Base-by-base conservation (phyloP, 2,329 filamentous ascomycete genomes). In the Cadophora luteo-olivacea region DNA sequence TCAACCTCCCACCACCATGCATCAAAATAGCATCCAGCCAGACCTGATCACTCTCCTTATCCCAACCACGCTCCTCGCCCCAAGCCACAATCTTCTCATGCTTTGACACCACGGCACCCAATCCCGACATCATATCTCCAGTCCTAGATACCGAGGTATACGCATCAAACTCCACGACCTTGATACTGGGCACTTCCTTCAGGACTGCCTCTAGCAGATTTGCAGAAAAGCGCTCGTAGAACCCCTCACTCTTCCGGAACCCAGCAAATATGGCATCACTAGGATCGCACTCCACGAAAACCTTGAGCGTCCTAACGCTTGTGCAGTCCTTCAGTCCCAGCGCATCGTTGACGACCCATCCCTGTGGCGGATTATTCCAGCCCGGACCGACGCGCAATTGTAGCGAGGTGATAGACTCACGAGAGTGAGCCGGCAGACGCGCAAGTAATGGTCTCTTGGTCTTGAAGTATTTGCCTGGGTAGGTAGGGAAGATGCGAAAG, bases 241-340 rank as follows among this genome's bases (percentile, higher is more conserved):
- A 93, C 1, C 89, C 87, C 32, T 89, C 85, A 32, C 85, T 84
- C 65, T 70, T 72, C 25, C 76, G 72, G 74, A 91, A 94, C 0
- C 90, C 91, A 65, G 87, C 86, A 74, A 92, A 93, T 24, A 88
- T 81, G 33, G 83, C 84, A 73, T 91, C 85, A 64, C 88, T 91
- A 0, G 92, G 91, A 75, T 94, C 92, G 71, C 86, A 87, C 78
- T 94, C 88, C 29, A 93, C 87, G 75, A 92, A 92, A 12, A 94
- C 85, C 32, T 84, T 87, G 60, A 94, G 77, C 16, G 82, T 82
- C 36, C 85, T 83, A 24, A 91, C 85, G 60, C 84, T 87, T 67
- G 79, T 79, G 77, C 89, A 91, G 62, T 92, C 88, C 0, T 77
- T 72, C 7, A 94, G 82, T 0, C 91, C 91, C 0, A 94, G 82